Percentiles rank a stretch among this genome's conserved stretches.
Conservation (phyloP, 2,329 filamentous ascomycete genomes). For the Aspergillus alliaceus region DNA sequence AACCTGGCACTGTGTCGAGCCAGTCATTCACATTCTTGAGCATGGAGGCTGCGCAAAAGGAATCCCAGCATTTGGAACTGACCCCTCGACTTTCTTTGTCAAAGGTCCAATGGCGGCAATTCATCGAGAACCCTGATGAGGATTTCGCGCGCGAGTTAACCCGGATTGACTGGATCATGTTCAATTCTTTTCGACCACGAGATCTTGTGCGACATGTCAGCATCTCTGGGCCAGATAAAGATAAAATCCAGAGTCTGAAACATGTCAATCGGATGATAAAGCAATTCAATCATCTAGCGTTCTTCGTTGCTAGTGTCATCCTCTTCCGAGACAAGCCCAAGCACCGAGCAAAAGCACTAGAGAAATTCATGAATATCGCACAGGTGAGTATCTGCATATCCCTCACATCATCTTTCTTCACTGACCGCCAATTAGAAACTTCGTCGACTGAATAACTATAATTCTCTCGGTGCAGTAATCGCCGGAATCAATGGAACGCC, state of each 20-base stretch:
- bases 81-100: conserved; percentile 68
- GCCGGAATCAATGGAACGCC: conserved; percentile 88
- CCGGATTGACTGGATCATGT: conserved; percentile 97
- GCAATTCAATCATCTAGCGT: conserved; percentile 84
- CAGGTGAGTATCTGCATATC: conserved; percentile 35
- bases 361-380: conserved; percentile 94
- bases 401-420: not conserved
- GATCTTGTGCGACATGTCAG: conserved; percentile 92
- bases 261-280: conserved; percentile 94
- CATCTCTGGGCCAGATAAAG: conserved; percentile 54
- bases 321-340: conserved; percentile 93
- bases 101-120: conserved; percentile 84
- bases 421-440: conserved; percentile 58
- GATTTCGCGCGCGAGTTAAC: conserved; percentile 89
- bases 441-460: conserved; percentile 94
- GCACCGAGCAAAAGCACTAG: conserved; percentile 84
- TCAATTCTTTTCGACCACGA: conserved; percentile 87
- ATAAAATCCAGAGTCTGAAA: conserved; percentile 68
- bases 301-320: conserved; percentile 80
- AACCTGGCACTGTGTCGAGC: conserved; percentile 39
- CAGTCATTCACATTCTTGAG: conserved; percentile 44
- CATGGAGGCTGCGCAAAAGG: conserved; percentile 73
- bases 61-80: conserved; percentile 71
- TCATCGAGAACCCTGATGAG: conserved; percentile 84
- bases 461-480: conserved; percentile 88